Evolutionary conservation across 2,329 filamentous ascomycete genomes (phyloP), one percentile per base, ranked within the genome.

Genomic region (Beauveria brongniartii): DNA sequence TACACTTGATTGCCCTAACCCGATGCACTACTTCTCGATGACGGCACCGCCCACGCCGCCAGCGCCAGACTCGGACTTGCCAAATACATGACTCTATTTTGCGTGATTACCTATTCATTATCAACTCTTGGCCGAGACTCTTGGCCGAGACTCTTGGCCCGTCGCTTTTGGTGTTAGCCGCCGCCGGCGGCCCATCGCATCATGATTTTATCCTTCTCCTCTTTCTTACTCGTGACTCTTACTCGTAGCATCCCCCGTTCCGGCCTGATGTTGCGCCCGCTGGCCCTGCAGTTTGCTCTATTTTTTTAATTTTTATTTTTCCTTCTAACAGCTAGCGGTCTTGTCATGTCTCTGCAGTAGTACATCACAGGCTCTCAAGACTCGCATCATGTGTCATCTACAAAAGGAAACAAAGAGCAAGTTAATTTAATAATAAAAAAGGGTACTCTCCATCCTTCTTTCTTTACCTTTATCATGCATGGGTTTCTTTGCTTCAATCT

Each of bases 321-420:
- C 30, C 30, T 34, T 34, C 30, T 34, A 10, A 12, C 30, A 34
- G 30, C 30, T 30, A 34, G 30, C 30, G 22, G 43, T 41, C 41
- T 37, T 47, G 26, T 57, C 55, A 40, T 26, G 55, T 26, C 24
- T 57, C 55, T 57, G 44, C 55, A 57, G 55, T 57, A 57, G 44
- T 57, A 46, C 55, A 57, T 57, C 55, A 40, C 30, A 20, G 30
- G 9, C 22, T 26, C 26, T 40, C 16, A 41, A 10, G 14, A 16
- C 20, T 37, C n/a, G 26, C 43, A 37, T 47, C 24, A 34, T 30
- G n/a, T 5, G 22, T n/a, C 30, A 34, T 9, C 2, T 6, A 8
- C 9, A 14, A 43, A 46, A 46, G 5, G 26, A 44, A 4, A 12
- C 6, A 50, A 50, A 50, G 40, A 30, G 3, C 30, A 6, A 30